These are phyloP conservation scores for Metschnikowia baotianmanensis DNA, from an alignment of 805 yeast species.

Conservation along the genomic window DNA sequence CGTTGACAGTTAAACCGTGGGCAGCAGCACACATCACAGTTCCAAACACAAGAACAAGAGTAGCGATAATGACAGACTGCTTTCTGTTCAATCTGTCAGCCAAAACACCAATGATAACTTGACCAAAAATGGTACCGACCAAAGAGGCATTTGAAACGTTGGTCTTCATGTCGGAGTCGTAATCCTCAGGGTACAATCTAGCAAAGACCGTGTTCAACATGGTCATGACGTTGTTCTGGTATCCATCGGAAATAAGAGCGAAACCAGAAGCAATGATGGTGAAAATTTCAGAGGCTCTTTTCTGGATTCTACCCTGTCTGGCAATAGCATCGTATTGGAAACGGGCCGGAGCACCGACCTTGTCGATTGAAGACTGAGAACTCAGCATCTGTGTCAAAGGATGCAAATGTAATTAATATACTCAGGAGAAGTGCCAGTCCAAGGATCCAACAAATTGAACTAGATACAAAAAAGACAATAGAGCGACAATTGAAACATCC, in stretches of 20 bases:
- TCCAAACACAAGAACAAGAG: conserved; percentile 60
- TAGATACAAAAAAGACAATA: no score
- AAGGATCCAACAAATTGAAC: no score
- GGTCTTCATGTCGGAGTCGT: conserved; percentile 50
- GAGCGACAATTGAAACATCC: no score
- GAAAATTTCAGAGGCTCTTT: conserved; percentile 28
- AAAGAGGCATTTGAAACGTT: conserved; percentile 67
- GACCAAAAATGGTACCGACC: conserved; percentile 71
- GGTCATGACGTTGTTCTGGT: conserved; percentile 72
- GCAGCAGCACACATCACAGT: conserved; percentile 68
- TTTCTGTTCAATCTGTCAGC: conserved; percentile 69
- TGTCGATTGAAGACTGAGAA: conserved; percentile 6
- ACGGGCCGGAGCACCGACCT: conserved; percentile 10
- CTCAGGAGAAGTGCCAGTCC: no score
- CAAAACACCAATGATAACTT: conserved; percentile 59
- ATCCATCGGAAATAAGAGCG: conserved; percentile 76
- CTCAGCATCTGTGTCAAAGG: conserved; percentile 7
- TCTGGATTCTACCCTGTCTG: conserved; percentile 28
- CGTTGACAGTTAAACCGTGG: conserved; percentile 55
- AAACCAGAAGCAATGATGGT: conserved; percentile 67
- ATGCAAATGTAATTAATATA: no score
- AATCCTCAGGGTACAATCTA: conserved; percentile 38
- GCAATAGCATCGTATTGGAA: conserved; percentile 33
- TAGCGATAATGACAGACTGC: conserved; percentile 66
- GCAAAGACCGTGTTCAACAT: conserved; percentile 62